Evolutionary conservation across 371 early-diverging fungal genomes (phyloP).

Genomic region (Mortierella sp.): DNA sequence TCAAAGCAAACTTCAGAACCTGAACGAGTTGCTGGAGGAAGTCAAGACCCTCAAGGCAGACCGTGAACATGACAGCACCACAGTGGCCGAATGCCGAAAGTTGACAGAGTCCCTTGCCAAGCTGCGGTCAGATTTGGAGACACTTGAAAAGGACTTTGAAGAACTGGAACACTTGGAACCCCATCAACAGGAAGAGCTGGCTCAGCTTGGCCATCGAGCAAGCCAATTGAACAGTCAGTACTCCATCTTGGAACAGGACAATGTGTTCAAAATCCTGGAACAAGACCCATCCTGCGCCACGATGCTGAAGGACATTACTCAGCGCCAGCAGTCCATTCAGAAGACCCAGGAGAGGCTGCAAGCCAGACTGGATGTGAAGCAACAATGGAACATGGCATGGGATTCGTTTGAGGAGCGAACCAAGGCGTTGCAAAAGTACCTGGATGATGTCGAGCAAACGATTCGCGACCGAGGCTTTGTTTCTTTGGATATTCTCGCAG

Average conservation of each 20-base stretch:
- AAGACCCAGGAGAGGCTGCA: constrained; percentile 30
- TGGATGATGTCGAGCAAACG: constrained; percentile 23
- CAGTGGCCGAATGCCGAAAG: constrained; percentile 27
- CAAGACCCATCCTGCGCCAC: constrained; percentile 33
- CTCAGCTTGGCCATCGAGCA: constrained; percentile 17
- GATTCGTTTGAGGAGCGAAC: constrained; percentile 26
- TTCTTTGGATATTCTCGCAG: constrained; percentile 16
- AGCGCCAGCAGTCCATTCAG: constrained; percentile 26
- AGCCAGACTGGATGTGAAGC: constrained; percentile 33
- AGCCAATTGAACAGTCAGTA: constrained; percentile 19
- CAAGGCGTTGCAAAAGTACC: constrained; percentile 26
- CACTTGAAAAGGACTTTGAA: constrained; percentile 16
- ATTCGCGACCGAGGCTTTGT: constrained; percentile 19
- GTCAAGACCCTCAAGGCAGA: constrained; percentile 28
- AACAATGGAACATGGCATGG: constrained; percentile 49
- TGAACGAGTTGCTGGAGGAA: constrained; percentile 14
- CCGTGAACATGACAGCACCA: constrained; percentile 35
- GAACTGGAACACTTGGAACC: constrained; percentile 37
- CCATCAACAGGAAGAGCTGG: constrained; percentile 13
- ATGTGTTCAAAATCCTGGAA: constrained; percentile 12
- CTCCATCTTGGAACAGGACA: constrained; percentile 35
- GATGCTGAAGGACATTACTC: constrained; percentile 26
- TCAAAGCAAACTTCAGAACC: constrained; percentile 29
- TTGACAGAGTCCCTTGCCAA: constrained; percentile 12
- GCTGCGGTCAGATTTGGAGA: constrained; percentile 13